Evolutionary conservation across 2,329 filamentous ascomycete species (phyloP).

Genomic region (Diaporthe capsici): DNA sequence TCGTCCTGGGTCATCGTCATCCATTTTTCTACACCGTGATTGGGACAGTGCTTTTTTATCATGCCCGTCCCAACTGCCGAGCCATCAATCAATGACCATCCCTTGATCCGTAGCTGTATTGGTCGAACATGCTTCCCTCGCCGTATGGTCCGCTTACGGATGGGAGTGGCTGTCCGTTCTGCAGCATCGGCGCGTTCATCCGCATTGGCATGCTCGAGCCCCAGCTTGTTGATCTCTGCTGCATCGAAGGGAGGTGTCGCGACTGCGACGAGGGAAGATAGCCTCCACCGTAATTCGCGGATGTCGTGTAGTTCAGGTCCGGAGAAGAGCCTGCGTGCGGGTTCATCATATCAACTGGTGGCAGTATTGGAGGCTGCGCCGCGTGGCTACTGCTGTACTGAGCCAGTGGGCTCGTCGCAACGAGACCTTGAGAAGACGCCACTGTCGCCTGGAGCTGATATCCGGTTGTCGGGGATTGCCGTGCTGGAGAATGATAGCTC

Average conservation of each 20-base stretch:
- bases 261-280: constrained; percentile 37
- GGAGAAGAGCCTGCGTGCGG: constrained; percentile 38
- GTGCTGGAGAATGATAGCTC: constrained; percentile 41
- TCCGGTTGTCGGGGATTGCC: constrained; percentile 39
- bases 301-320: constrained; percentile 41
- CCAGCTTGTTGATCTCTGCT: constrained; percentile 34
- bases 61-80: neutral
- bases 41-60: neutral
- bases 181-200: constrained; percentile 32
- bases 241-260: constrained; percentile 37
- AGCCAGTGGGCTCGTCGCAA: constrained; percentile 37
- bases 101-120: constrained; percentile 36
- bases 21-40: too few species aligned
- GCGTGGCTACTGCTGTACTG: constrained; percentile 40
- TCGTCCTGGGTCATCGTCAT: neutral
- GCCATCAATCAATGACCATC: constrained; percentile 35
- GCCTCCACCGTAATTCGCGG: constrained; percentile 34
- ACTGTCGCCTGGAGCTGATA: constrained; percentile 36
- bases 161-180: constrained; percentile 31
- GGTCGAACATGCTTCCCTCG: constrained; percentile 40
- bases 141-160: constrained; percentile 34
- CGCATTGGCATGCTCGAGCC: constrained; percentile 35
- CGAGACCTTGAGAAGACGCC: constrained; percentile 34
- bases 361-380: constrained; percentile 30
- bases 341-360: constrained; percentile 38